Percentiles rank a stretch among this genome's conserved stretches.
Evolutionary conservation across 2,329 filamentous ascomycete species (phyloP).

Genomic region (Trichocomaceae sp.): DNA sequence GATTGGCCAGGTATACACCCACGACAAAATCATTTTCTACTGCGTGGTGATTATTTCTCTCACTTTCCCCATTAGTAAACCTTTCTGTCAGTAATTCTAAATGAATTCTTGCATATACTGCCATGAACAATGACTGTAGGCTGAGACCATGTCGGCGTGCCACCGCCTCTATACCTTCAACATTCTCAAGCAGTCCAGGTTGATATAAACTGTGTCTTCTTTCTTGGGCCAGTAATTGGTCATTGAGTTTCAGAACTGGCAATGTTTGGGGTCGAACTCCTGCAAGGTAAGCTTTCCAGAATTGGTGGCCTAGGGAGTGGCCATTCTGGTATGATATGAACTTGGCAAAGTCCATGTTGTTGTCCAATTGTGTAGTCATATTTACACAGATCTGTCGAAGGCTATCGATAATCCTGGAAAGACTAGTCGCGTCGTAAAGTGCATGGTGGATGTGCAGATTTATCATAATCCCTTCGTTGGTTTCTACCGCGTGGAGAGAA

Average conservation of each 20-base stretch:
- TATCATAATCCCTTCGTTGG: constrained; percentile 26
- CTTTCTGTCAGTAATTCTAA: constrained; percentile 17
- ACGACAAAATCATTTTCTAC: constrained; percentile 48
- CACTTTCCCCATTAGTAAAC: not conserved
- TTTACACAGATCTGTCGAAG: constrained; percentile 42
- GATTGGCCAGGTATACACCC: constrained; percentile 79
- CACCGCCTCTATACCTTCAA: constrained; percentile 35
- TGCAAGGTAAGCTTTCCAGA: constrained; percentile 39
- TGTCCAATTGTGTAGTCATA: constrained; percentile 4
- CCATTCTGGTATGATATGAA: constrained; percentile 34
- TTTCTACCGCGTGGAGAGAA: constrained; percentile 30
- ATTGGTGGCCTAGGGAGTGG: constrained; percentile 30
- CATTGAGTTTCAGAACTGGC: not conserved
- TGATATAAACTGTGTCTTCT: constrained; percentile 33
- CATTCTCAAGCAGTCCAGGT: constrained; percentile 41
- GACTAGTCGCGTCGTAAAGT: constrained; percentile 77
- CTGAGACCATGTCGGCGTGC: constrained; percentile 54
- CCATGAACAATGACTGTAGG: constrained; percentile 69
- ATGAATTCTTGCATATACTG: constrained; percentile 56
- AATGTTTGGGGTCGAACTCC: not conserved
- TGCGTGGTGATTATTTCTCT: constrained; percentile 1
- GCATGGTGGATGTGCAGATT: constrained; percentile 71
- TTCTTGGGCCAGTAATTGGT: not conserved
- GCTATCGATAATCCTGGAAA: constrained; percentile 56
- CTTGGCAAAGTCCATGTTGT: constrained; percentile 32